Conservation (phyloP, 108 stramenopile genomes). For the Stephanodiscus minutulus region DNA sequence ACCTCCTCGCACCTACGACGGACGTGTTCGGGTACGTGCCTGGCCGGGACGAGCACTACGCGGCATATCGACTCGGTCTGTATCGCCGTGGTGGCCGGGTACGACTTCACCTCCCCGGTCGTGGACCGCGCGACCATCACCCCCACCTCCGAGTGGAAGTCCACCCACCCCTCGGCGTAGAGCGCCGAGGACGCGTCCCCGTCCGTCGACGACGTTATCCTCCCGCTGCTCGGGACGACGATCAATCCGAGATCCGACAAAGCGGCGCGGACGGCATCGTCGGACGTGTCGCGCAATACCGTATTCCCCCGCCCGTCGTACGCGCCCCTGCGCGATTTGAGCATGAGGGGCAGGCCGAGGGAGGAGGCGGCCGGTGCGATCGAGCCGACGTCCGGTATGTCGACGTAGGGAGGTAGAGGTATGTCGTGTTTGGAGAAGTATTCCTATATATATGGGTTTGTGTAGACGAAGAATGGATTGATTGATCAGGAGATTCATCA, state of each 20-base stretch:
- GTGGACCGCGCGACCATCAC: constrained; percentile 94
- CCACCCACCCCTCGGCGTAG: constrained; percentile 97
- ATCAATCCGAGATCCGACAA: constrained; percentile 59
- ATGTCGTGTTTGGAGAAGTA: constrained; percentile 77
- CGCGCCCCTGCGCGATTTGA: constrained; percentile 91
- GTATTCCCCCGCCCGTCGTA: constrained; percentile 98
- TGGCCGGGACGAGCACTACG: constrained; percentile 89
- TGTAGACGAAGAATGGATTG: neutral
- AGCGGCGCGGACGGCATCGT: constrained; percentile 59
- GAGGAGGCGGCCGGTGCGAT: constrained; percentile 66
- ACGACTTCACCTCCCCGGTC: constrained; percentile 70
- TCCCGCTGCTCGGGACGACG: neutral
- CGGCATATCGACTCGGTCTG: constrained; percentile 95
- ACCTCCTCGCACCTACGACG: constrained; percentile 67
- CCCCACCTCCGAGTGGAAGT: constrained; percentile 92
- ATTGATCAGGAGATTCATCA: constrained; percentile 7
- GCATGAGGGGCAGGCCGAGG: constrained; percentile 94
- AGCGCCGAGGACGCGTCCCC: constrained; percentile 18
- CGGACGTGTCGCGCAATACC: constrained; percentile 71
- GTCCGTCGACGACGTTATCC: neutral
- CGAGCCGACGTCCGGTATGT: constrained; percentile 58
- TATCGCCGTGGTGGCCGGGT: constrained; percentile 96
- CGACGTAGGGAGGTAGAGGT: constrained; percentile 72
- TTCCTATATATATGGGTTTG: constrained; percentile 33
- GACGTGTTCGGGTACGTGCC: constrained; percentile 59